A percentile compares a stretch with the other conserved stretches of the same genome.
Evolutionary conservation across 2,329 filamentous ascomycete genomes (phyloP).

Genomic region (Trichophyton benhamiae): DNA sequence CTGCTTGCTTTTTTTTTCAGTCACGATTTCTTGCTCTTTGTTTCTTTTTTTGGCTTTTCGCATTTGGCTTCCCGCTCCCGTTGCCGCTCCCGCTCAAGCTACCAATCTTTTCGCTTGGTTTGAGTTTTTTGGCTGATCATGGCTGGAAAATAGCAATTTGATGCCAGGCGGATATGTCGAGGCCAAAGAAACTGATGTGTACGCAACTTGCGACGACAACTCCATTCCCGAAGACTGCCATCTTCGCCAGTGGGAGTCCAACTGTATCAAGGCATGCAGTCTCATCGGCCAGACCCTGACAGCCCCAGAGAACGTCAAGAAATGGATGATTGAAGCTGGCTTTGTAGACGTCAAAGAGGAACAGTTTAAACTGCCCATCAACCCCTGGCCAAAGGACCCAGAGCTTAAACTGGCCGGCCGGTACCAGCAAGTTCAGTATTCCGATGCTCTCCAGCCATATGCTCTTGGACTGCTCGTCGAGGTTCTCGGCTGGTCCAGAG

Average conservation of each 20-base stretch:
- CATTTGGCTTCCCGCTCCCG: background rate
- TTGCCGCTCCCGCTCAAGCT: background rate
- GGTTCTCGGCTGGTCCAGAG: constrained; percentile 4
- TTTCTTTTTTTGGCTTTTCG: background rate
- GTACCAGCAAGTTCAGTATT: constrained; percentile 4
- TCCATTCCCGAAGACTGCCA: constrained; percentile 8
- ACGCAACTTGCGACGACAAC: constrained; percentile 10
- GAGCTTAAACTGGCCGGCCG: constrained; percentile 3
- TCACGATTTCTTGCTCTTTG: background rate
- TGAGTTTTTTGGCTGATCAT: background rate
- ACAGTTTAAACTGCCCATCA: constrained; percentile 18
- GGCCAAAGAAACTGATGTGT: constrained; percentile 26
- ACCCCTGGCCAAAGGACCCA: constrained; percentile 19
- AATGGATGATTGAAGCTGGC: constrained; percentile 44
- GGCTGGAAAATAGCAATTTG: constrained; percentile 29
- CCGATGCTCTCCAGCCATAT: constrained; percentile 5
- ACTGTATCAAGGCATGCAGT: constrained; percentile 34
- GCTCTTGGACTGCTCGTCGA: constrained; percentile 5
- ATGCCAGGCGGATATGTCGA: constrained; percentile 45
- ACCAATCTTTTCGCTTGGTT: background rate
- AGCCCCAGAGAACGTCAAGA: constrained; percentile 41
- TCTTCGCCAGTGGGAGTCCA: constrained; percentile 34
- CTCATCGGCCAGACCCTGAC: constrained; percentile 36
- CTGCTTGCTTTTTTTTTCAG: background rate
- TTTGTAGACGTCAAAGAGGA: constrained; percentile 46